phyloP scores from a whole-genome alignment of 192 early-diverging fungal genomes.

The Coemansia sp. region DNA sequence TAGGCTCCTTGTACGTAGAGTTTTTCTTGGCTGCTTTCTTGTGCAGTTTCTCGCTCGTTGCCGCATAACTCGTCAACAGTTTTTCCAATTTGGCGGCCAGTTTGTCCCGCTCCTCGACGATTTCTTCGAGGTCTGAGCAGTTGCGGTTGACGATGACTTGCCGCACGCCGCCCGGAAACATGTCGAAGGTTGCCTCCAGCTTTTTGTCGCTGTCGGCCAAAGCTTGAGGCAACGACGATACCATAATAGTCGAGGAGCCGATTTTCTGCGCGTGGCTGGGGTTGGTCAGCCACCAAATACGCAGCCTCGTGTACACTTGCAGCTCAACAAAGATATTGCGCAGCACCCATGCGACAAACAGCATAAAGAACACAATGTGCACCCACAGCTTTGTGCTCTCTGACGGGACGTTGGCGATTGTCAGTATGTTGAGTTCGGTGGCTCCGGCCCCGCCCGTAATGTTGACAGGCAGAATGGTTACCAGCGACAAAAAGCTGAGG shows the following conservation, averaged over 20 bases:
- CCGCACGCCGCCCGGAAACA: constrained; percentile 74
- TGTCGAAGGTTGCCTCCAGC: constrained; percentile 58
- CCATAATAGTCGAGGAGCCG: constrained; percentile 71
- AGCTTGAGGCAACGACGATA: constrained; percentile 66
- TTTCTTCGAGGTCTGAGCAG: constrained; percentile 56
- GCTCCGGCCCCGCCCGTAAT: constrained; percentile 37
- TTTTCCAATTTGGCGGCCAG: constrained; percentile 58
- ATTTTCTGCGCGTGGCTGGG: constrained; percentile 56
- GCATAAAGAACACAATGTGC: constrained; percentile 62
- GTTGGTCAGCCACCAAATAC: constrained; percentile 66
- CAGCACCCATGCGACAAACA: constrained; percentile 55
- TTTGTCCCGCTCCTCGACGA: constrained; percentile 59
- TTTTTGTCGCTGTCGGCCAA: constrained; percentile 56
- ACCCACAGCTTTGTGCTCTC: constrained; percentile 65
- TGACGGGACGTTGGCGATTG: constrained; percentile 69
- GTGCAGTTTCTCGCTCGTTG: constrained; percentile 49
- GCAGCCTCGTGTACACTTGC: constrained; percentile 61
- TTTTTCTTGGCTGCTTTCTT: constrained; percentile 43
- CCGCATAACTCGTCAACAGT: constrained; percentile 57
- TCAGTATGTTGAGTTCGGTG: constrained; percentile 59
- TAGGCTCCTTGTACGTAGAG: constrained; percentile 24
- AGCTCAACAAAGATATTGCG: constrained; percentile 66
- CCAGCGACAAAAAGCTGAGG: constrained; percentile 61
- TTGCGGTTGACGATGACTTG: constrained; percentile 70
- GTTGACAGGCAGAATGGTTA: constrained; percentile 76